These are phyloP conservation scores for Malbranchea zuffiana DNA, from an alignment of 2,329 filamentous ascomycete genomes.

Conservation along the genomic window DNA sequence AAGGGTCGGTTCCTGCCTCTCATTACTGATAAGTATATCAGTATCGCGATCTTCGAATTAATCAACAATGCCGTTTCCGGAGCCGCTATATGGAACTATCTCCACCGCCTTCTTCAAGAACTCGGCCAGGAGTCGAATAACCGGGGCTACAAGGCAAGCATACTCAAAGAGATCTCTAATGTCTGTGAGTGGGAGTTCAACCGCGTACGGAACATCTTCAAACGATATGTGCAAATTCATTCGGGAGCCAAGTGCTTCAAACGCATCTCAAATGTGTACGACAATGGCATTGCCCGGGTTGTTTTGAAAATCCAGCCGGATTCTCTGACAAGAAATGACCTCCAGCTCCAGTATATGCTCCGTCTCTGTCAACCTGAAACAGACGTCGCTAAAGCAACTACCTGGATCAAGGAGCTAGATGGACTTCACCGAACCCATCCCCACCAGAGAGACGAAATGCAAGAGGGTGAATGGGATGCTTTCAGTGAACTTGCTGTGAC, in stretches of 20 bases:
- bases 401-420: constrained; percentile 35
- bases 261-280: constrained; percentile 27
- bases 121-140: constrained; percentile 23
- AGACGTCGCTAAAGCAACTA: constrained; percentile 25
- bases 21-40: constrained; percentile 36
- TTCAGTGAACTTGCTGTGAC: constrained; percentile 32
- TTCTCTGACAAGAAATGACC: constrained; percentile 27
- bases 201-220: constrained; percentile 32
- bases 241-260: constrained; percentile 36
- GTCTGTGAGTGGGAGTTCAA: too few species aligned
- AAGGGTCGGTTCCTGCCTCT: constrained; percentile 32
- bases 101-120: constrained; percentile 28
- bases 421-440: constrained; percentile 29
- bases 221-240: constrained; percentile 30
- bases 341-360: constrained; percentile 37
- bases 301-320: constrained; percentile 35
- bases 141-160: constrained; percentile 21
- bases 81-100: constrained; percentile 34
- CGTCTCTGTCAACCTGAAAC: constrained; percentile 31
- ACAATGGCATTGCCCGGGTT: constrained; percentile 29
- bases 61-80: constrained; percentile 29
- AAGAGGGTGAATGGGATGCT: constrained; percentile 25
- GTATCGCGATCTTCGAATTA: constrained; percentile 34
- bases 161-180: constrained; percentile 40
- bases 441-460: constrained; percentile 25